Base-by-base conservation (phyloP, 495 filamentous ascomycete species). In the Lepidopterella palustris region DNA sequence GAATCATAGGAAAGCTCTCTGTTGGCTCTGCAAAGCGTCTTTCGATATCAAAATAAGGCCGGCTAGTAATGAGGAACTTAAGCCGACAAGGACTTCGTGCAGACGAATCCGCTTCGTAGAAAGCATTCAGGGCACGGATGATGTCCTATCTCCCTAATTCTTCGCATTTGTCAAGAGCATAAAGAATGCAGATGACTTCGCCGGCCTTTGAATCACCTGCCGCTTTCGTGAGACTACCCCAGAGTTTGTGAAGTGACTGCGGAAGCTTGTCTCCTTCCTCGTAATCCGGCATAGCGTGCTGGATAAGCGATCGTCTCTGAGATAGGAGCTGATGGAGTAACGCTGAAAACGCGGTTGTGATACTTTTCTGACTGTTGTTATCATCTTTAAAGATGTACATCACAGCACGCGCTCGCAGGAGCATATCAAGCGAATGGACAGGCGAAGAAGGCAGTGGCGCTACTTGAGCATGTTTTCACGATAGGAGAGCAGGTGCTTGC, bases 351-450 rank as follows among this genome's bases (percentile, higher is more conserved):
- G 35, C 35, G 10, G 3, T 42, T 2, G 10, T 13, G 2, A 3
- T 18, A 42, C 35, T 42, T 3, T 13, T 13, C 10, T 42, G 35
- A 15, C 18, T 18, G 2, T 3, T 13, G 18, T 42, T 42, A 42
- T 42, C 35, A 4, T 42, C 10, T 2, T 4, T 4, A 13, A 42
- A 42, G 10, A 42, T 15, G 35, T 42, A 53, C n/a, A n/a, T 64
- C 61, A 21, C 61, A 64, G 61, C 61, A 64, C 40, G 23, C 8
- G 49, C 57, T 64, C 58, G 61, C 57, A 39, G 9, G 21, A 55
- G 57, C 58, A 56, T 64, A 64, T 47, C 39, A 64, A 55, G 61
- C 27, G 47, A 28, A 60, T 45, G 49, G 61, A 55, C 61, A 60
- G 58, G 57, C 61, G 26, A 64, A 55, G 42, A 49, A 61, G 50